Conservation (phyloP, 192 early-diverging fungal species). For the Cetraspora pellucida region DNA sequence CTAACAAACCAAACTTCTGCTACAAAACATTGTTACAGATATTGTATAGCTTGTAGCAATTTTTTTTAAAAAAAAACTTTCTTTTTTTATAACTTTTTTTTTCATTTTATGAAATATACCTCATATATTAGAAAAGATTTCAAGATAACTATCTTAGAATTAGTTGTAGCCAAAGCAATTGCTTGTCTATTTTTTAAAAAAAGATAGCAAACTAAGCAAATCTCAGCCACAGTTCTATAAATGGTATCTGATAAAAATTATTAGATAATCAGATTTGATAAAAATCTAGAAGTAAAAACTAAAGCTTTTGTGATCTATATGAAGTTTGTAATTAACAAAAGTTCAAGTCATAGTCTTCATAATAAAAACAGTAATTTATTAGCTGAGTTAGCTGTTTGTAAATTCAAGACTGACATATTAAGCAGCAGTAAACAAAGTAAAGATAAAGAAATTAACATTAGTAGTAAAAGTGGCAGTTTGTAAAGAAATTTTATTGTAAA, state of each 20-base stretch:
- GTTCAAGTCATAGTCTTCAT: no score
- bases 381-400: neutral
- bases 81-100: no score
- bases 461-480: neutral
- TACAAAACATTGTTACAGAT: no score
- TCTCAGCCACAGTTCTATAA: neutral
- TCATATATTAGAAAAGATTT: neutral
- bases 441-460: neutral
- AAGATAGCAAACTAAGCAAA: neutral
- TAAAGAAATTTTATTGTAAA: neutral
- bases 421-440: conserved; percentile 2
- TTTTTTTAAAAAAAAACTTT: neutral
- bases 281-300: neutral
- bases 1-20: no score
- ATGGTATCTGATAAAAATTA: neutral
- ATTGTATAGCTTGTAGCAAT: no score
- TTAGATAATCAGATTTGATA: neutral
- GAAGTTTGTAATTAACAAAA: no score
- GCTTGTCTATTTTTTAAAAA: neutral
- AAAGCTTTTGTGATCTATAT: neutral
- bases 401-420: neutral
- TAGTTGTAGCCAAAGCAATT: neutral
- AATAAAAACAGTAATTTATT: neutral
- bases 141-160: neutral
- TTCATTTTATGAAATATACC: neutral